These are phyloP conservation scores for Metschnikowia noctiluminum DNA, from an alignment of 805 yeast species.

Conservation along the genomic window DNA sequence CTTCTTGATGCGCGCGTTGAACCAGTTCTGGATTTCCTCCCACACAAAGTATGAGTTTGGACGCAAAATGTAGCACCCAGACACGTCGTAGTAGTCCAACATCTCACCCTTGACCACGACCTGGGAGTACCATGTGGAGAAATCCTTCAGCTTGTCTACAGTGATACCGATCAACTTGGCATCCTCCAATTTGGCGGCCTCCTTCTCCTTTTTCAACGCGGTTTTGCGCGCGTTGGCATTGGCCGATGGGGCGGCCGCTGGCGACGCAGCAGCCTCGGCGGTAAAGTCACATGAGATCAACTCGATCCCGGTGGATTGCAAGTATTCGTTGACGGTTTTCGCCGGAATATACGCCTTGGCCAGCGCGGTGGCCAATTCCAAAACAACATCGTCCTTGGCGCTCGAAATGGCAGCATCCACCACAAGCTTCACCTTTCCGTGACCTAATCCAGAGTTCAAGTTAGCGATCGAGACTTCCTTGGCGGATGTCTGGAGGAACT, in stretches of 20 bases:
- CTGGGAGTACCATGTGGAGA: slow-evolving; percentile 97
- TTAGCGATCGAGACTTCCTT: slow-evolving; percentile 62
- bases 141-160: slow-evolving; percentile 86
- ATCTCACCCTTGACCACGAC: slow-evolving; percentile 94
- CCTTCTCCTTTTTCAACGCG: slow-evolving; percentile 35
- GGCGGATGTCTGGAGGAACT: slow-evolving; percentile 55
- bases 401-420: slow-evolving; percentile 50
- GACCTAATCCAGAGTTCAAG: slow-evolving; percentile 39
- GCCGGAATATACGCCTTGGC: slow-evolving; percentile 52
- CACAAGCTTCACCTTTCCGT: slow-evolving; percentile 51
- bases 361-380: slow-evolving; percentile 49
- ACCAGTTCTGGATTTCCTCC: slow-evolving; percentile 91
- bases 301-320: slow-evolving; percentile 50
- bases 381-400: slow-evolving; percentile 35
- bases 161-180: slow-evolving; percentile 95
- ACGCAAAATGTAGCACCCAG: slow-evolving; percentile 97
- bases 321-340: slow-evolving; percentile 42
- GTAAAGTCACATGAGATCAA: slow-evolving; percentile 52
- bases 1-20: slow-evolving; percentile 74
- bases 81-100: slow-evolving; percentile 97
- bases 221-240: slow-evolving; percentile 24
- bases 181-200: slow-evolving; percentile 63
- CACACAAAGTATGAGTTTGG: slow-evolving; percentile 93
- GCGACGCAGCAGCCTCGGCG: slow-evolving; percentile 36
- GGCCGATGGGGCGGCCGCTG: slow-evolving; percentile 21